Conservation (phyloP, 129 eudicot genomes). For the Tanacetum coccineum region DNA sequence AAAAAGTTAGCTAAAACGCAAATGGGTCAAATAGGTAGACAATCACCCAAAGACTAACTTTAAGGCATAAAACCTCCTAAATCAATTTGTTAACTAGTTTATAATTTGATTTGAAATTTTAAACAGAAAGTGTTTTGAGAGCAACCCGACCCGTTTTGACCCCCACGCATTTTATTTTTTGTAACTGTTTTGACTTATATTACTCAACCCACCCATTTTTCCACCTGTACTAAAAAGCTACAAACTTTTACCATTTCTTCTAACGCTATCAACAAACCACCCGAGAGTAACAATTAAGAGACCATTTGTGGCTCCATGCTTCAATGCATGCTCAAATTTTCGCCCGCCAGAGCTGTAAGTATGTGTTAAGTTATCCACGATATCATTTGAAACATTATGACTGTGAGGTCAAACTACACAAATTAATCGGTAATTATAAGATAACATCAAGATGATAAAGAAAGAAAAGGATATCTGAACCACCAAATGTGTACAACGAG, state of each 20-base stretch:
- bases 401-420: conserved; percentile 10
- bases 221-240: neutral
- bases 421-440: neutral
- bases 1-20: neutral
- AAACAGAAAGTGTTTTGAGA: too few species aligned
- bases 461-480: conserved; percentile 79
- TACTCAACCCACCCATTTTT: too few species aligned
- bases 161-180: too few species aligned
- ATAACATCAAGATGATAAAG: conserved; percentile 7
- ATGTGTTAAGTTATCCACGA: conserved; percentile 43
- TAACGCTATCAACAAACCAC: conserved; percentile 92
- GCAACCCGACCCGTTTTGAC: too few species aligned
- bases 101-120: too few species aligned
- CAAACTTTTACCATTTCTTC: conserved; percentile 54
- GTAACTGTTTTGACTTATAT: too few species aligned
- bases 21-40: conserved; percentile 1
- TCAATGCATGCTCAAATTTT: conserved; percentile 83
- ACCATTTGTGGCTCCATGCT: conserved; percentile 66
- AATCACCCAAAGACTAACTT: too few species aligned
- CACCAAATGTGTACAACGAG: conserved; percentile 92
- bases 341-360: conserved; percentile 65
- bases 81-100: neutral
- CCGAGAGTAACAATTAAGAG: conserved; percentile 73
- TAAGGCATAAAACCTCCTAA: neutral
- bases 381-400: conserved; percentile 8